Percentiles rank a stretch among this genome's conserved stretches.
Conservation (phyloP, 164 flowering plant species). For the Vitis vinifera region ASM3070453v1 NC_081807.1:722501-723000, state of each 20-base stretch:
- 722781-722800: background rate
- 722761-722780: background rate
- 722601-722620: slow-evolving; percentile 19
- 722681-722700: slow-evolving; percentile 1
- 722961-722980: too few species aligned
- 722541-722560: slow-evolving; percentile 70
- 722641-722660: slow-evolving; percentile 81
- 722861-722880: too few species aligned
- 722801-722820: background rate
- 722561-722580: slow-evolving; percentile 62
- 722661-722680: slow-evolving; percentile 63
- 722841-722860: background rate
- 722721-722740: too few species aligned
- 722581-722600: slow-evolving; percentile 33
- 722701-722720: background rate
- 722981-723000: too few species aligned
- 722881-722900: too few species aligned
- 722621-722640: slow-evolving; percentile 39
- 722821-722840: background rate
- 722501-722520: background rate
- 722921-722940: too few species aligned
- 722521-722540: slow-evolving; percentile 79
- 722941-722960: too few species aligned
- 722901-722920: too few species aligned
- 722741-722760: too few species aligned